Conservation (phyloP, 352 stramenopile species). For the Globisporangium middletonii region DNA sequence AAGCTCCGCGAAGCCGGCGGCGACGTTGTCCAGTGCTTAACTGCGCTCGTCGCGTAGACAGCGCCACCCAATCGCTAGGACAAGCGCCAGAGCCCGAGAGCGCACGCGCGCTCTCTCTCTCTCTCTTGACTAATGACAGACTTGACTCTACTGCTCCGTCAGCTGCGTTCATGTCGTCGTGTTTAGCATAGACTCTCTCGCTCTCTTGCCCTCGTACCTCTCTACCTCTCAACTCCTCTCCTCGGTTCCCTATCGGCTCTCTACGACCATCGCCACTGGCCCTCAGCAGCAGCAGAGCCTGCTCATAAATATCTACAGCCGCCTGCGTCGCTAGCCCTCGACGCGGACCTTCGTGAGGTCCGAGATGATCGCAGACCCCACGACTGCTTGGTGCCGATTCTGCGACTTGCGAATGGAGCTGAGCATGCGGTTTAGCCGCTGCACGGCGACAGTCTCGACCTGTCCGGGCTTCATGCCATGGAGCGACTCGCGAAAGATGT, state of each 20-base stretch:
- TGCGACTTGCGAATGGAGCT: slow-evolving; percentile 64
- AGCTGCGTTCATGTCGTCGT: not conserved
- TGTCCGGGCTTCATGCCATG: slow-evolving; percentile 49
- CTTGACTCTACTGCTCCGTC: not conserved
- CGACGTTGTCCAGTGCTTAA: slow-evolving; percentile 66
- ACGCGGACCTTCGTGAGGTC: slow-evolving; percentile 14
- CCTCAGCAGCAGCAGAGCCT: too few relatives aligned
- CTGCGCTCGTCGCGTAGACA: slow-evolving; percentile 37
- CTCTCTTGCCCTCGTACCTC: not conserved
- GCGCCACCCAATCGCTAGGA: too few relatives aligned
- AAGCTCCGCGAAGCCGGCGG: slow-evolving; percentile 78
- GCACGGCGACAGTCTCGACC: slow-evolving; percentile 43
- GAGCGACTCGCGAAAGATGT: slow-evolving; percentile 68
- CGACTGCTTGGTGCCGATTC: slow-evolving; percentile 25
- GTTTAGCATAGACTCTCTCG: not conserved
- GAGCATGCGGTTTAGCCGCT: slow-evolving; percentile 57
- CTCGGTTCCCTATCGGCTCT: too few relatives aligned
- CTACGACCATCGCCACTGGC: too few relatives aligned
- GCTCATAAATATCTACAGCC: slow-evolving; percentile 8
- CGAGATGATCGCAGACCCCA: slow-evolving; percentile 15
- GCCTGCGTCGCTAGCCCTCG: slow-evolving; percentile 8
- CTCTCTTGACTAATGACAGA: too few relatives aligned
- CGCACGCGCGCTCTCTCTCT: too few relatives aligned
- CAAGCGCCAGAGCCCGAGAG: too few relatives aligned
- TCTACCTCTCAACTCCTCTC: too few relatives aligned